phyloP scores from a whole-genome alignment of 306 rosid genomes.

The Corylus heterophylla region DNA sequence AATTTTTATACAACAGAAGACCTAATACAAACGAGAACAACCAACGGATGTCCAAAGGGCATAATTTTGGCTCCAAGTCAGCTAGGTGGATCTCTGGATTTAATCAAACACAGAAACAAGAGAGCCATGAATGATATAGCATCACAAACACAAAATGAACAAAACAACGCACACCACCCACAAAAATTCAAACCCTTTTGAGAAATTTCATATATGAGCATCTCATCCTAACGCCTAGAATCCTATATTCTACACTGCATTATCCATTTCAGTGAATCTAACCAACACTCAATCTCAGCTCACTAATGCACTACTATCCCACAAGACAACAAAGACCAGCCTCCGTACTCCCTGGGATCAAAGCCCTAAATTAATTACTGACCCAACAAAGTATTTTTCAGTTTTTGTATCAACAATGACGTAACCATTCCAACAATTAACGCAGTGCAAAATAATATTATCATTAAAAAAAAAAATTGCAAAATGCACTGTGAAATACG shows the following conservation, averaged over 20 bases:
- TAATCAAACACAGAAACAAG: not conserved
- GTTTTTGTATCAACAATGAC: not conserved
- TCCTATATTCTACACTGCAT: not conserved
- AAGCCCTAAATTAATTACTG: slow-evolving; percentile 12
- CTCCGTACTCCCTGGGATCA: not conserved
- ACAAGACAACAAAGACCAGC: not conserved
- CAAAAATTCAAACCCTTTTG: slow-evolving; percentile 5
- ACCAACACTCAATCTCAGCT: slow-evolving; percentile 12
- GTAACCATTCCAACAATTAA: not conserved
- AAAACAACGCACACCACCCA: not conserved
- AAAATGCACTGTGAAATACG: slow-evolving; percentile 11
- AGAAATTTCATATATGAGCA: not conserved
- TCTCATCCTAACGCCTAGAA: not conserved
- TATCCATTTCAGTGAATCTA: slow-evolving; percentile 12
- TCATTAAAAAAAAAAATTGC: not conserved
- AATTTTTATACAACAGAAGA: not conserved
- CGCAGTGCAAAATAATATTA: not conserved
- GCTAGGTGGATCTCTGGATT: not conserved
- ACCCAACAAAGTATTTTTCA: slow-evolving; percentile 1
- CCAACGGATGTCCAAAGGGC: not conserved
- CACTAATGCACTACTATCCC: not conserved
- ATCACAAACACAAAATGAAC: not conserved
- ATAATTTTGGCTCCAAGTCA: not conserved
- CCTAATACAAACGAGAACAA: not conserved
- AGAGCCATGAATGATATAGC: not conserved